A percentile compares a stretch with the other conserved stretches of the same genome.
These are phyloP conservation scores for Euclidium syriacum DNA, from an alignment of 345 rosid genomes.

Conservation along the genomic window DNA sequence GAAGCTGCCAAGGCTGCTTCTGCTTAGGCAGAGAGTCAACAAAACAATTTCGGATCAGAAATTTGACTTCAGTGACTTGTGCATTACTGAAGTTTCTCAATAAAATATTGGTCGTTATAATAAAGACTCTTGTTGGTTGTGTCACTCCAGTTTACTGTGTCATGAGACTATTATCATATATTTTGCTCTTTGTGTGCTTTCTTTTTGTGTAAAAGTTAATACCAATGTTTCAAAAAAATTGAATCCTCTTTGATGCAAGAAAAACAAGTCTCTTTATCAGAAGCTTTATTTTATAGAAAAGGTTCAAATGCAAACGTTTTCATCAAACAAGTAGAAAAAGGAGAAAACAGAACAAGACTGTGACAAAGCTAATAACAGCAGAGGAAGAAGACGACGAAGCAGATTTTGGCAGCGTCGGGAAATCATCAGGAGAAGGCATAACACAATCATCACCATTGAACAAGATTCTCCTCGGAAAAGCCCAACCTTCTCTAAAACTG, in stretches of 20 bases:
- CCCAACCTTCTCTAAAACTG: constrained; percentile 78
- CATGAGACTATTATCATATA: too few species aligned
- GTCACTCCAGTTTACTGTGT: too few species aligned
- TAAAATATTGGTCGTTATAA: constrained; percentile 11
- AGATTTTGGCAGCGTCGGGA: constrained; percentile 56
- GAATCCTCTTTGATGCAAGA: background rate
- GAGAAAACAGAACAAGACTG: constrained; percentile 9
- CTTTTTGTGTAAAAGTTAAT: too few species aligned
- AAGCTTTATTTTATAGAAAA: background rate
- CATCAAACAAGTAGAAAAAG: constrained; percentile 17
- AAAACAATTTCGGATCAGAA: background rate
- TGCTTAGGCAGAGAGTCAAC: constrained; percentile 36
- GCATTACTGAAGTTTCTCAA: constrained; percentile 43
- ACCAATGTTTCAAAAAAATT: too few species aligned
- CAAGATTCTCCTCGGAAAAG: constrained; percentile 65
- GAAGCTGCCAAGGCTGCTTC: constrained; percentile 58
- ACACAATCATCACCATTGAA: constrained; percentile 92
- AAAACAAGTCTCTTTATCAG: background rate
- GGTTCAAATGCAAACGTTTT: background rate
- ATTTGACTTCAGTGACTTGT: constrained; percentile 7
- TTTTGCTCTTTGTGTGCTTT: too few species aligned
- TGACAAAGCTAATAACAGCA: background rate
- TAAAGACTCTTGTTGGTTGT: constrained; percentile 13
- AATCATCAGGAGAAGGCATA: constrained; percentile 77
- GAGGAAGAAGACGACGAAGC: constrained; percentile 10